phyloP scores from a whole-genome alignment of 2,329 filamentous ascomycete genomes.

The Fusarium foetens region DNA sequence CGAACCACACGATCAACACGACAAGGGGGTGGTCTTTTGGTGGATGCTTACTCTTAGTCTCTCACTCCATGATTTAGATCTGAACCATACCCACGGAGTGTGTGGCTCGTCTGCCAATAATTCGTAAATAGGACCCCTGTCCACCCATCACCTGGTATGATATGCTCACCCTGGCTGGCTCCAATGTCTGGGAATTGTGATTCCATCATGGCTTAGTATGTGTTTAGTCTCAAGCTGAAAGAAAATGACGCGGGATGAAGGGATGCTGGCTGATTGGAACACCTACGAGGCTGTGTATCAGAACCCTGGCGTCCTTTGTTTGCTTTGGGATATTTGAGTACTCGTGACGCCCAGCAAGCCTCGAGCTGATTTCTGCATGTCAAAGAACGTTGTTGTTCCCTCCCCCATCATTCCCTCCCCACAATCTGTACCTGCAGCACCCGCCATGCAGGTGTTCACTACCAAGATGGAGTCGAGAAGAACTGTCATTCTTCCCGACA shows the following conservation, averaged over 20 bases:
- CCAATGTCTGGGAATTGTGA: not conserved
- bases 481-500: not conserved
- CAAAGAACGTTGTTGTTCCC: not conserved
- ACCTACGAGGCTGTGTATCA: not conserved
- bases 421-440: not conserved
- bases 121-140: not conserved
- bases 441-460: not conserved
- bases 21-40: not conserved
- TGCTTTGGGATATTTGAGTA: not conserved
- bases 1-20: not conserved
- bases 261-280: not conserved
- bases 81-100: not conserved
- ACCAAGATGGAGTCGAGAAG: not conserved
- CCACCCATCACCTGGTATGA: not conserved
- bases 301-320: not conserved
- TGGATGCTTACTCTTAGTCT: not conserved
- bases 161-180: not conserved
- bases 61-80: not conserved
- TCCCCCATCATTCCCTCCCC: not conserved
- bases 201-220: not conserved
- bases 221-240: not conserved
- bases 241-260: not conserved
- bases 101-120: conserved; percentile 9
- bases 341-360: not conserved
- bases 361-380: not conserved